Conservation (phyloP, 2,329 filamentous ascomycete genomes). For the Colletotrichum nymphaeae region DNA sequence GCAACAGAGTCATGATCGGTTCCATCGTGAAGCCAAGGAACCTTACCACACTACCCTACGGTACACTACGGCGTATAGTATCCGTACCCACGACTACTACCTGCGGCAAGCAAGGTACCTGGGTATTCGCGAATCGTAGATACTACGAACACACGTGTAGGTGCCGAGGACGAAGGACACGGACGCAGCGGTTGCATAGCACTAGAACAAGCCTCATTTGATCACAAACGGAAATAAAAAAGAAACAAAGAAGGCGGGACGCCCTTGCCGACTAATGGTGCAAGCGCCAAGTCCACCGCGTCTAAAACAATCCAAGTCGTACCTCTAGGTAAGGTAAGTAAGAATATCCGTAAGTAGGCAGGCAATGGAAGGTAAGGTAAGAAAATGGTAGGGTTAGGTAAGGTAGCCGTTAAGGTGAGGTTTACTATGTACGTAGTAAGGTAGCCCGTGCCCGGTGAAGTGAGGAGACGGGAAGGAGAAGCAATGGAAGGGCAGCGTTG, state of each 20-base stretch:
- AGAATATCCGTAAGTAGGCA: background rate
- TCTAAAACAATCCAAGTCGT: constrained; percentile 7
- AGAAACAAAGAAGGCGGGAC: background rate
- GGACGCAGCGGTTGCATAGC: background rate
- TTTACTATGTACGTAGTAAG: no score
- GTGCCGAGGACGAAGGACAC: background rate
- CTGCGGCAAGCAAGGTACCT: no score
- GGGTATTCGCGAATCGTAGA: no score
- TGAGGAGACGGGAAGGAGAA: background rate
- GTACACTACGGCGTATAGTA: no score
- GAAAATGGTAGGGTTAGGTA: no score
- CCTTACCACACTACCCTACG: background rate
- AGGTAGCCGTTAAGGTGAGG: background rate
- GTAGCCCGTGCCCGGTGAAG: no score
- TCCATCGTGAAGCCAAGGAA: background rate
- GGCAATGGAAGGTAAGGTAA: background rate
- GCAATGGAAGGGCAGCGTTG: background rate
- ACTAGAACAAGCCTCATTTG: no score
- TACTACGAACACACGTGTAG: background rate
- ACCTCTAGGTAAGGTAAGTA: background rate
- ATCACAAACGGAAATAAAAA: background rate
- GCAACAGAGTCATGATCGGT: background rate
- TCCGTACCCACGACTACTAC: no score
- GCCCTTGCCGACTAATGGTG: background rate
- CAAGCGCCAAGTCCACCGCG: background rate